Evolutionary conservation across 2,329 filamentous ascomycete species (phyloP).

Genomic region (Rhinocladiella mackenziei): DNA sequence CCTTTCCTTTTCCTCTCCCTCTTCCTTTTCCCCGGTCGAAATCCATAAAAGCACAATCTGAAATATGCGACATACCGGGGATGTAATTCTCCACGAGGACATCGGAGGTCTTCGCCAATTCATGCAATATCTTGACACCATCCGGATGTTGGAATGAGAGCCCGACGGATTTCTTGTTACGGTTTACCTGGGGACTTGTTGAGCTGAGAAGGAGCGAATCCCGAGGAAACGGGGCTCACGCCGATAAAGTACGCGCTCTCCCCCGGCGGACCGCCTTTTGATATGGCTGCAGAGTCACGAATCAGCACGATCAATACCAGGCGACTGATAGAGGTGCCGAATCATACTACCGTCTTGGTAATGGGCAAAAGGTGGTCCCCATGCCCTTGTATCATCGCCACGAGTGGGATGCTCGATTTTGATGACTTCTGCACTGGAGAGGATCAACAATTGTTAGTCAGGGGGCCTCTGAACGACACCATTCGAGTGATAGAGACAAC

Average conservation of each 20-base stretch:
- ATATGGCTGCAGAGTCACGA: slow-evolving; percentile 5
- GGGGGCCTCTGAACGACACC: too few relatives aligned
- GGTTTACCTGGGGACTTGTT: slow-evolving; percentile 65
- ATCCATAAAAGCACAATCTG: too few relatives aligned
- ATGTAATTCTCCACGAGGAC: slow-evolving; percentile 97
- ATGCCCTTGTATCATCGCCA: slow-evolving; percentile 91
- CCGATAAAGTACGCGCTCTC: slow-evolving; percentile 93
- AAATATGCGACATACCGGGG: slow-evolving; percentile 71
- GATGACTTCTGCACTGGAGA: slow-evolving; percentile 82
- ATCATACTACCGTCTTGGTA: slow-evolving; percentile 59
- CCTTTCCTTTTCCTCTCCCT: too few relatives aligned
- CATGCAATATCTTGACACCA: slow-evolving; percentile 82
- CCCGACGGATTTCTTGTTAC: slow-evolving; percentile 92
- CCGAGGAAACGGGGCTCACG: slow-evolving; percentile 49
- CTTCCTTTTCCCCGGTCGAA: too few relatives aligned
- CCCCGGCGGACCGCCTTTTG: slow-evolving; percentile 52
- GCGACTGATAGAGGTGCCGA: slow-evolving; percentile 37
- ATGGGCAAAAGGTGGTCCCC: slow-evolving; percentile 89
- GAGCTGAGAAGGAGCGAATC: background rate
- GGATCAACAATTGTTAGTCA: background rate
- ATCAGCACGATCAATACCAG: too few relatives aligned
- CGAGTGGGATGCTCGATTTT: slow-evolving; percentile 91
- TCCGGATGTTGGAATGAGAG: slow-evolving; percentile 83
- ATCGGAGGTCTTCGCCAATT: slow-evolving; percentile 77
- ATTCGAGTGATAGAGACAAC: too few relatives aligned